phyloP scores from a whole-genome alignment of 192 early-diverging fungal genomes.

The Coemansia sp. region DNA sequence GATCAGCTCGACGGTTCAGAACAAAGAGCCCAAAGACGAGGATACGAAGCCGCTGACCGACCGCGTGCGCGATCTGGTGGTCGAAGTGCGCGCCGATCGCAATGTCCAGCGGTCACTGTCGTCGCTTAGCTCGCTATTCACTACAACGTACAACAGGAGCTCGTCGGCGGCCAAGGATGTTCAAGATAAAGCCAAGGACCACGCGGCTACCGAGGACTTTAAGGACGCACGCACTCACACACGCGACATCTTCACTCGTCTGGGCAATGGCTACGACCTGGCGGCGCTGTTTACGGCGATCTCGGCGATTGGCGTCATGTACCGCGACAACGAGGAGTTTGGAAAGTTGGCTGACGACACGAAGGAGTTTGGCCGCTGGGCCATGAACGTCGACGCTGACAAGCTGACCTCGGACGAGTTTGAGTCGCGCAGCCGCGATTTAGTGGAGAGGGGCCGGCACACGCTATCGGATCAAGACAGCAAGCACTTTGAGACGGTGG shows the following conservation, averaged over 20 bases:
- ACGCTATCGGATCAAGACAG: conserved; percentile 35
- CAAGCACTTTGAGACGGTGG: conserved; percentile 23
- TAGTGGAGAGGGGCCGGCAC: conserved; percentile 29
- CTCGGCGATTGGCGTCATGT: conserved; percentile 25
- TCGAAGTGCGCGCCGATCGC: conserved; percentile 33
- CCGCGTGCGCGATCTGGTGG: conserved; percentile 34
- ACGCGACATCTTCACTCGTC: conserved; percentile 26
- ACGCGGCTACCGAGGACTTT: conserved; percentile 33
- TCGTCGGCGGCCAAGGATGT: conserved; percentile 4
- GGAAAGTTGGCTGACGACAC: conserved; percentile 25
- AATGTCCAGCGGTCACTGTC: conserved; percentile 28
- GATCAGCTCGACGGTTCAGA: conserved; percentile 25
- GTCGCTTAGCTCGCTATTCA: conserved; percentile 38
- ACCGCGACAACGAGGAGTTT: conserved; percentile 35
- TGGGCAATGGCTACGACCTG: conserved; percentile 44
- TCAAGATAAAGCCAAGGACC: conserved; percentile 21
- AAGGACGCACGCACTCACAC: conserved; percentile 21
- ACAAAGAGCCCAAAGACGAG: conserved; percentile 14
- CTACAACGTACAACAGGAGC: conserved; percentile 11
- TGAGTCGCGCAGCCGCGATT: conserved; percentile 27
- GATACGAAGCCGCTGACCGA: conserved; percentile 18
- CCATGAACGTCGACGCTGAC: conserved; percentile 36
- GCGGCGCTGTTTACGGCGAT: conserved; percentile 21
- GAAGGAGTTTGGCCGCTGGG: conserved; percentile 41
- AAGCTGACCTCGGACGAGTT: conserved; percentile 49